Evolutionary conservation across 2,329 filamentous ascomycete genomes (phyloP).

Genomic region (Phyllosticta capitalensis): DNA sequence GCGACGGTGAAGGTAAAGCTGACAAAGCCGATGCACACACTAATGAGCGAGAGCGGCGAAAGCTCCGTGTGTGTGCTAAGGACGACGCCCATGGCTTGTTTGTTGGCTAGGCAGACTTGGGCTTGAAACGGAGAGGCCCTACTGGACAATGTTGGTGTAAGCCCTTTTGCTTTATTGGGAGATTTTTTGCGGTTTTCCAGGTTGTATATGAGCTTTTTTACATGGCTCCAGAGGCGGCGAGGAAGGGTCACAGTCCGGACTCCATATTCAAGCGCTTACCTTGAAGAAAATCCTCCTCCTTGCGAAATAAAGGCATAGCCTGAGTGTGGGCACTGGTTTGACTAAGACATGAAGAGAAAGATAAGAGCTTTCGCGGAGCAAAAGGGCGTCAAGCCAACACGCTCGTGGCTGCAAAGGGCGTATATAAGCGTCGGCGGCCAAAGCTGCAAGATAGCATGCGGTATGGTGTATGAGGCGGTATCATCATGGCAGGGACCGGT

Average conservation of each 20-base stretch:
- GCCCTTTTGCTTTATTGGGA: neutral
- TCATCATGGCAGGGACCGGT: neutral
- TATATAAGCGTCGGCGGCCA: neutral
- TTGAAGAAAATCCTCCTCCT: neutral
- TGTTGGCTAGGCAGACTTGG: neutral
- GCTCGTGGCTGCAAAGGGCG: neutral
- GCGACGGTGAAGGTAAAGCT: slow-evolving; percentile 35
- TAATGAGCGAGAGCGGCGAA: slow-evolving; percentile 27
- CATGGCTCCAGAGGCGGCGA: neutral
- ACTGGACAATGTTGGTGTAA: neutral
- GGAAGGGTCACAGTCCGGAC: neutral
- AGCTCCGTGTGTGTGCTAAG: slow-evolving; percentile 19
- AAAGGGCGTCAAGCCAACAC: neutral
- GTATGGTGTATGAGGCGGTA: neutral
- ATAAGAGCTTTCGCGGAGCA: neutral
- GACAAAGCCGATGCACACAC: slow-evolving; percentile 31
- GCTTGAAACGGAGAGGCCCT: neutral
- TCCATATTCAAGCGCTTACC: neutral
- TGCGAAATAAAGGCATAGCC: neutral
- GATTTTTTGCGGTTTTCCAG: neutral
- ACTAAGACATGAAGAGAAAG: neutral
- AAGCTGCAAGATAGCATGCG: neutral
- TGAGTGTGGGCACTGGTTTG: neutral
- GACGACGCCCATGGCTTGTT: slow-evolving; percentile 21
- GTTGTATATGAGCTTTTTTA: neutral